phyloP scores from a whole-genome alignment of 228 moss, liverwort and hornwort genomes.

The Sphagnum magellanicum region DNA sequence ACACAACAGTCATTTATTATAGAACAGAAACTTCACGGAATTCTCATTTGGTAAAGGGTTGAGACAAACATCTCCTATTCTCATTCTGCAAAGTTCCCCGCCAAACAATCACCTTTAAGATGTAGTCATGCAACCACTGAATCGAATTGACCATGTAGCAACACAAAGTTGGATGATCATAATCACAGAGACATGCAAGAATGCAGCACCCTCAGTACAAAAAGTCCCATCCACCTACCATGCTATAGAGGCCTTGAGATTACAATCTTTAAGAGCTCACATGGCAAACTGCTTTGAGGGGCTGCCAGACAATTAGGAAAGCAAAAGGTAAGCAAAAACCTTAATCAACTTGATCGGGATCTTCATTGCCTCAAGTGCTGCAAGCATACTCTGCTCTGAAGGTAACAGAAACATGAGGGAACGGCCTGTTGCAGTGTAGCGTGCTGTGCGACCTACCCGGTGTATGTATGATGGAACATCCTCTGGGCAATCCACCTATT shows the following conservation, averaged over 20 bases:
- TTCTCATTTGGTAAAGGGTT: too few species aligned
- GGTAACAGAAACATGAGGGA: conserved; percentile 82
- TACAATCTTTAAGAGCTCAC: neutral
- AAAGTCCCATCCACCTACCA: too few species aligned
- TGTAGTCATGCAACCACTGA: too few species aligned
- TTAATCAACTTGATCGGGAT: conserved; percentile 85
- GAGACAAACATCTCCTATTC: too few species aligned
- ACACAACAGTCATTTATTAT: neutral
- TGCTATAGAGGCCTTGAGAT: too few species aligned
- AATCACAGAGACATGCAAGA: too few species aligned
- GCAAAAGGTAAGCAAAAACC: conserved; percentile 25
- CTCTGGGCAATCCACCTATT: conserved; percentile 91
- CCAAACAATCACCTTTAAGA: too few species aligned
- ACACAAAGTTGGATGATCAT: too few species aligned
- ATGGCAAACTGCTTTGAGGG: neutral
- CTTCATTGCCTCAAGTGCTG: conserved; percentile 66
- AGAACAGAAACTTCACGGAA: neutral
- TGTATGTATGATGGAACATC: conserved; percentile 96
- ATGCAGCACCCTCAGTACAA: too few species aligned
- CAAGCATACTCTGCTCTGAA: conserved; percentile 75
- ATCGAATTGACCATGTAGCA: too few species aligned
- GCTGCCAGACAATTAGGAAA: neutral
- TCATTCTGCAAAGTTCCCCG: too few species aligned
- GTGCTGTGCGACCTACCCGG: conserved; percentile 96
- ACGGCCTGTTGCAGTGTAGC: conserved; percentile 84